Evolutionary conservation across 1,139 yeast species (phyloP).

Genomic region (Geotrichum siamense): DNA sequence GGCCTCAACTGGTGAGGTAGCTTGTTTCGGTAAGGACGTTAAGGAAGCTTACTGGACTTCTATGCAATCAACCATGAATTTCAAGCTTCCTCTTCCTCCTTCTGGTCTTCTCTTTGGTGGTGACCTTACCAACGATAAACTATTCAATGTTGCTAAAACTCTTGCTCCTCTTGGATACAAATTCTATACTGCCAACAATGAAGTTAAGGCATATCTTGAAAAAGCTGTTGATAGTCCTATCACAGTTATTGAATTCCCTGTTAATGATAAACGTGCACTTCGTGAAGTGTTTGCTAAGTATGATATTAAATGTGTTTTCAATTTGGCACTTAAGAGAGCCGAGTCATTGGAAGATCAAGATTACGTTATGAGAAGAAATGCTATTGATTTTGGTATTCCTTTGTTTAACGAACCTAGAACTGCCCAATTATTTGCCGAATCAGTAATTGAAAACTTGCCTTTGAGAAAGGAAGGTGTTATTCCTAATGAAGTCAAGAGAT

Average conservation of each 20-base stretch:
- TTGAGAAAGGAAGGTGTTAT: conserved; percentile 43
- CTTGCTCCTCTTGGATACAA: conserved; percentile 73
- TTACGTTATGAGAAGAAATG: conserved; percentile 97
- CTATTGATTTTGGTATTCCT: conserved; percentile 95
- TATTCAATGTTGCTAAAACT: conserved; percentile 66
- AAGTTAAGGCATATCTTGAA: conserved; percentile 60
- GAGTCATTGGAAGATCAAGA: conserved; percentile 78
- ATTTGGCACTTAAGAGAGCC: conserved; percentile 86
- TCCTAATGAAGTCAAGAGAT: conserved; percentile 82
- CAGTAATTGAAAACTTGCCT: conserved; percentile 67
- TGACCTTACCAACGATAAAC: conserved; percentile 62
- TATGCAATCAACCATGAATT: conserved; percentile 93
- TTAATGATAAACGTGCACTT: conserved; percentile 83
- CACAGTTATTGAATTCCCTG: conserved; percentile 79
- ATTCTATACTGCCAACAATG: conserved; percentile 66
- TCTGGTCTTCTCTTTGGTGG: conserved; percentile 90
- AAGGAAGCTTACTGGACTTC: conserved; percentile 97
- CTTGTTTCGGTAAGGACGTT: conserved; percentile 82
- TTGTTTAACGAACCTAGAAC: conserved; percentile 95
- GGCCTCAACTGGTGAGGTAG: conserved; percentile 98
- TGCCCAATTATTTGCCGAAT: conserved; percentile 75
- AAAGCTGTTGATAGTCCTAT: conserved; percentile 39
- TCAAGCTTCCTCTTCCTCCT: conserved; percentile 86
- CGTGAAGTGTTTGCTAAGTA: conserved; percentile 87
- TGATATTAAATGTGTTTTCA: conserved; percentile 80